These are phyloP conservation scores for Blastocystis hominis DNA, from an alignment of 352 stramenopile species.

Conservation along the genomic window DNA sequence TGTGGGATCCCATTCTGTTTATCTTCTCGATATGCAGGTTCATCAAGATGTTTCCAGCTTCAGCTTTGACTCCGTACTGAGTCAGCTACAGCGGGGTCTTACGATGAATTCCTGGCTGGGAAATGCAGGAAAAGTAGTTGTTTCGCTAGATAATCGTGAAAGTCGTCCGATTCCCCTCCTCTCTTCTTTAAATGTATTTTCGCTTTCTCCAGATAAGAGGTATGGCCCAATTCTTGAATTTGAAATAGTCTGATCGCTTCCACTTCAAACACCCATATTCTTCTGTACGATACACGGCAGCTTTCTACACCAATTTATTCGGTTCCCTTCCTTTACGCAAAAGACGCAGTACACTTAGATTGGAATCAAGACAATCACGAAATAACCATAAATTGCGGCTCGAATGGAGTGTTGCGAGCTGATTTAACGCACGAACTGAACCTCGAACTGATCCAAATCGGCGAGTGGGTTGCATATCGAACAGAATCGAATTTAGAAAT, in stretches of 20 bases:
- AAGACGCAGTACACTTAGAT: not conserved
- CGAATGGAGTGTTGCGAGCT: not conserved
- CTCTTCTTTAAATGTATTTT: not conserved
- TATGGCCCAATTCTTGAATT: not conserved
- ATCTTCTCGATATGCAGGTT: not conserved
- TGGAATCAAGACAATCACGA: not conserved
- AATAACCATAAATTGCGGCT: not conserved
- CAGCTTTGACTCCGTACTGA: not conserved
- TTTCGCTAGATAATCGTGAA: not conserved
- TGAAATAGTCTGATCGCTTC: not conserved
- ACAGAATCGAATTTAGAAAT: not conserved
- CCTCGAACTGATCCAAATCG: not conserved
- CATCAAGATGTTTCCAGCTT: not conserved
- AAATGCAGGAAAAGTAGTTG: not conserved
- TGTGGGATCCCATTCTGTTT: not conserved
- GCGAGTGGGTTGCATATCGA: not conserved
- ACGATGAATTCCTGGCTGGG: not conserved
- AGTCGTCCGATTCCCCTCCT: not conserved
- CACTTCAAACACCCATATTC: not conserved
- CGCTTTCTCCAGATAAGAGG: not conserved
- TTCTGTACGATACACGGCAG: conserved; percentile 1
- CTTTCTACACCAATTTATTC: not conserved
- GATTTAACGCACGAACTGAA: not conserved
- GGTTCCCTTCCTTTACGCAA: not conserved
- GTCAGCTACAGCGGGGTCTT: not conserved